Conservation (phyloP, 257 asterid species). For the Vinca minor region DNA sequence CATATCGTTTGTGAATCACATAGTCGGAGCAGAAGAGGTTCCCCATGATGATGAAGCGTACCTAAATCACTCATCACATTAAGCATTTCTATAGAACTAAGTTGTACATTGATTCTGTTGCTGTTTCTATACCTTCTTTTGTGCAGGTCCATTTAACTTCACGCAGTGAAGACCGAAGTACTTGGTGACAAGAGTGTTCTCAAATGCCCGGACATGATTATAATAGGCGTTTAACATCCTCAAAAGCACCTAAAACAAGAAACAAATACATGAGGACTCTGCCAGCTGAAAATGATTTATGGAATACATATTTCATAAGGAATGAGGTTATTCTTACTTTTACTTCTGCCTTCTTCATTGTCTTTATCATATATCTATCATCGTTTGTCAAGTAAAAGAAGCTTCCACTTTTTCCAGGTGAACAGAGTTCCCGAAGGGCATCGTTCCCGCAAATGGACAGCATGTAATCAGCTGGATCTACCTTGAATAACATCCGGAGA, state of each 20-base stretch:
- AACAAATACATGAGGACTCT: neutral
- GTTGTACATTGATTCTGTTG: neutral
- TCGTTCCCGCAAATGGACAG: slow-evolving; percentile 85
- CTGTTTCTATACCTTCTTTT: slow-evolving; percentile 50
- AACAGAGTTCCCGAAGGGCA: slow-evolving; percentile 80
- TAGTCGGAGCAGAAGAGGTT: slow-evolving; percentile 72
- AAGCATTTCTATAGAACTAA: neutral
- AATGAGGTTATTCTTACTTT: slow-evolving; percentile 44
- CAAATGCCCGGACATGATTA: slow-evolving; percentile 34
- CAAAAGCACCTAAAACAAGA: slow-evolving; percentile 28
- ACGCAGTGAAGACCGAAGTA: slow-evolving; percentile 42
- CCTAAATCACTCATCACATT: slow-evolving; percentile 33
- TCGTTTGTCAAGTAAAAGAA: slow-evolving; percentile 87
- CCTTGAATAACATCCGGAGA: slow-evolving; percentile 77
- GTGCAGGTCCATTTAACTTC: slow-evolving; percentile 35
- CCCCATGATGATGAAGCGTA: slow-evolving; percentile 84
- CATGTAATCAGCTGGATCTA: slow-evolving; percentile 96
- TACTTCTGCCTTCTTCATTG: slow-evolving; percentile 95
- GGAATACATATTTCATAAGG: neutral
- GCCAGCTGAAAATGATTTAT: slow-evolving; percentile 4
- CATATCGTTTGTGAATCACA: slow-evolving; percentile 64
- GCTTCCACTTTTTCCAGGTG: slow-evolving; percentile 96
- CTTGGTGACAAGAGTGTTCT: slow-evolving; percentile 34
- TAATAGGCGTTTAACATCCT: slow-evolving; percentile 42
- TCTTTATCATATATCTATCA: slow-evolving; percentile 95